Evolutionary conservation across 2,329 filamentous ascomycete genomes (phyloP), one percentile per base, ranked within the genome.

Genomic region (Nothomitra cinnamomea): DNA sequence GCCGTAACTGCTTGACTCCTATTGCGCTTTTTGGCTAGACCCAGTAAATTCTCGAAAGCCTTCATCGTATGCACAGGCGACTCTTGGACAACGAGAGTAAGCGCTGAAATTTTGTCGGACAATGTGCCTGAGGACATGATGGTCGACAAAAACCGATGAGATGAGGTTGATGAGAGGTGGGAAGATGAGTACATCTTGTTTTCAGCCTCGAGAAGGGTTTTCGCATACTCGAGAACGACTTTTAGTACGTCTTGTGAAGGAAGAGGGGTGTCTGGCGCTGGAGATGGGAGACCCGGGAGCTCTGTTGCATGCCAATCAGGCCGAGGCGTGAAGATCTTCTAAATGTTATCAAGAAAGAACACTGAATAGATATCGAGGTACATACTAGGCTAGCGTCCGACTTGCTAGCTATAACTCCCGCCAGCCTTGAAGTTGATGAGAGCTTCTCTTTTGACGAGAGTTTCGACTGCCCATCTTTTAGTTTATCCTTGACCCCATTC

Each of bases 101-200:
- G 73, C 2, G 92, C 94, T 2, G 92, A 98, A 43, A 96, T 84
- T 67, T 95, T 96, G 67, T 98, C 92, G 54, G 88, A 94, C 60
- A 96, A 78, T 8, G 94, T 98, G 73, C 92, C 92, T 1, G 89
- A 94, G 8, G 87, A 74, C 86, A 96, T 95, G 65, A 98, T 95
- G 17, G 88, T 94, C 1, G 89, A 87, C 74, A 96, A 82, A 72
- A 98, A 98, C 66, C 89, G 94, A 68, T 94, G 85, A 41, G 89
- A 90, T 1, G 90, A 92, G 24, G 87, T 87, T 51, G 86, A 80
- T 5, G 49, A 49, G 45, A 85, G 72, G 59, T 87, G 74, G 41
- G 76, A 82, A 24, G 80, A 78, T 54, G 76, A 75, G 69, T 95
- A 98, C 48, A 78, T 73, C 41, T 78, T 74, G 57, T 84, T 84